A percentile compares a stretch with the other conserved stretches of the same genome.
phyloP scores from a whole-genome alignment of 805 yeast genomes.

The Zygotorulaspora danielsina region DNA sequence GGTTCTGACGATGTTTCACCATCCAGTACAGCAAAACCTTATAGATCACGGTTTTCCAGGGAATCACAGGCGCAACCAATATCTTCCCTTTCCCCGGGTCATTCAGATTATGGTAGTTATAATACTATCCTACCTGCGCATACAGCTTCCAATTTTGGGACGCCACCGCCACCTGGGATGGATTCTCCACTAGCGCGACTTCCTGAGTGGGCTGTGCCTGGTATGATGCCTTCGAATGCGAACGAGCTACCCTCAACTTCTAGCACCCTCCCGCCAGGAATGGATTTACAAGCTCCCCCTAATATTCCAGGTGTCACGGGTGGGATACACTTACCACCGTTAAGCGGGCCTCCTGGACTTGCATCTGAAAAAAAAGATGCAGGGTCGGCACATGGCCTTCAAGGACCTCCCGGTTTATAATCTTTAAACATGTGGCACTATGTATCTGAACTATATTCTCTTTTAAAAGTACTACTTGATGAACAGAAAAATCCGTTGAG shows the following conservation, averaged over 20 bases:
- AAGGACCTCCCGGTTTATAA: constrained; percentile 31
- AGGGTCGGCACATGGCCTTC: constrained; percentile 24
- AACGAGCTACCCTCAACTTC: neutral
- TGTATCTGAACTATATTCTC: constrained; percentile 8
- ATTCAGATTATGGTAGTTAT: neutral
- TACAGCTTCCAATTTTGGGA: neutral
- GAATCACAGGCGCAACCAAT: constrained; percentile 1
- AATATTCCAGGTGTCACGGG: constrained; percentile 2
- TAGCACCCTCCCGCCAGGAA: constrained; percentile 5
- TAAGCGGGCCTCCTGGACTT: constrained; percentile 28
- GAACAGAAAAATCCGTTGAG: neutral
- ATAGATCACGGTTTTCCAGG: constrained; percentile 14
- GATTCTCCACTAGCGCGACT: constrained; percentile 2
- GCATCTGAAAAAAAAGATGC: constrained; percentile 11
- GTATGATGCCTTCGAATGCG: constrained; percentile 8
- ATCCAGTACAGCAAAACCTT: constrained; percentile 5
- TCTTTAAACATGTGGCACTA: constrained; percentile 16
- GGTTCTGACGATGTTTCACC: neutral
- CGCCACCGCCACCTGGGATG: constrained; percentile 9
- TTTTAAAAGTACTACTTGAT: constrained; percentile 9
- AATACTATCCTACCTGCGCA: neutral
- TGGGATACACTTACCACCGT: constrained; percentile 28
- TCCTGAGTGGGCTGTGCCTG: constrained; percentile 9
- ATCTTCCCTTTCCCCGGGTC: neutral
- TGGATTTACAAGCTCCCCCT: constrained; percentile 2